phyloP scores from a whole-genome alignment of 1,284 basidiomycete species.

The Takashimella koratensis region DNA sequence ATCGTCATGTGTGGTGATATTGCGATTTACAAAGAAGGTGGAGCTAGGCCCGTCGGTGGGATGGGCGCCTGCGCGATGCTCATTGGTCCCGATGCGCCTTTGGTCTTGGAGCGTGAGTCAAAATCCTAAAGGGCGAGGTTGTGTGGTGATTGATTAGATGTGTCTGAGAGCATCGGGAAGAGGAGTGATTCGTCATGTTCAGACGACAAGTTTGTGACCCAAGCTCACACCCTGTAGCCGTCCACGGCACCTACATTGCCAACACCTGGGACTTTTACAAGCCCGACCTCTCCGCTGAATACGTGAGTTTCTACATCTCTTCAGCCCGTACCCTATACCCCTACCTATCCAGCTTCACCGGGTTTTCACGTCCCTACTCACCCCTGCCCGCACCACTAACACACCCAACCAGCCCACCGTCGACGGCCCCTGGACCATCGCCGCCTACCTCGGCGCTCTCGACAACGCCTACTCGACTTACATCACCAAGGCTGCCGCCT shows the following conservation, averaged over 20 bases:
- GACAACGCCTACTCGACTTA: slow-evolving; percentile 86
- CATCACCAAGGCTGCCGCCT: slow-evolving; percentile 74
- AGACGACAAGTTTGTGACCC: too few species aligned
- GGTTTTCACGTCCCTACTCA: too few species aligned
- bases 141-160: neutral
- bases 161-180: too few species aligned
- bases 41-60: slow-evolving; percentile 92
- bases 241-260: slow-evolving; percentile 95
- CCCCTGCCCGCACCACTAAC: too few species aligned
- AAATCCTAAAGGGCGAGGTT: neutral
- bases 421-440: slow-evolving; percentile 93
- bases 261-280: slow-evolving; percentile 99
- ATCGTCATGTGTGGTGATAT: slow-evolving; percentile 98
- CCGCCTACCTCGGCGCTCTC: slow-evolving; percentile 90
- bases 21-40: slow-evolving; percentile 95
- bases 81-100: slow-evolving; percentile 91
- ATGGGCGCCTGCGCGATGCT: slow-evolving; percentile 93
- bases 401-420: slow-evolving; percentile 96
- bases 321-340: too few species aligned
- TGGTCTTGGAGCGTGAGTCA: slow-evolving; percentile 88
- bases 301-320: too few species aligned
- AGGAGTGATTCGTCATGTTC: too few species aligned
- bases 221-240: slow-evolving; percentile 60
- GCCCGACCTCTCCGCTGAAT: slow-evolving; percentile 65
- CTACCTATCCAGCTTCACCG: too few species aligned